Evolutionary conservation across 495 filamentous ascomycete genomes (phyloP).

Genomic region (Platismatia glauca): DNA sequence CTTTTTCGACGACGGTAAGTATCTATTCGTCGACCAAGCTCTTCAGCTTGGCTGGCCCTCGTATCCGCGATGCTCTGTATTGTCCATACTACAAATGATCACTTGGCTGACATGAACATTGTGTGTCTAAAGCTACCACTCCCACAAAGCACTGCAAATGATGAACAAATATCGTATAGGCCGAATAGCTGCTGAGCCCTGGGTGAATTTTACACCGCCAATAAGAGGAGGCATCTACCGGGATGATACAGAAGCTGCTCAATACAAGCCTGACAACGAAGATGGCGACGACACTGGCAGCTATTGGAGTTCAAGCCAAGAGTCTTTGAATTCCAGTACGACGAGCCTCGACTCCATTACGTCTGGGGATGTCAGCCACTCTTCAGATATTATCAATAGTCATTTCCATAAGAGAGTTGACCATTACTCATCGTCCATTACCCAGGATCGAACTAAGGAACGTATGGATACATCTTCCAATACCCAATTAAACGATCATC

Average conservation of each 20-base stretch:
- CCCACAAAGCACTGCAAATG: constrained; percentile 18
- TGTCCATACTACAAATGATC: no score
- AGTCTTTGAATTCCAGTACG: constrained; percentile 9
- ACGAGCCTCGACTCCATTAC: constrained; percentile 3
- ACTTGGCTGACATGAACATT: background rate
- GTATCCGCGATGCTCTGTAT: background rate
- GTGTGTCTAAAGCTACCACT: constrained; percentile 25
- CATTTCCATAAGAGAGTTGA: background rate
- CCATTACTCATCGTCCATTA: background rate
- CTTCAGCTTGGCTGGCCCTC: background rate
- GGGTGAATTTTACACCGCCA: constrained; percentile 29
- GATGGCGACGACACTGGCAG: constrained; percentile 20
- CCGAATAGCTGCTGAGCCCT: constrained; percentile 21
- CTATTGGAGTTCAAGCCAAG: constrained; percentile 1
- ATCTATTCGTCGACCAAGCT: background rate
- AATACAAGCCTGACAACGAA: constrained; percentile 12
- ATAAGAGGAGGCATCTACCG: constrained; percentile 25
- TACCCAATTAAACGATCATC: background rate
- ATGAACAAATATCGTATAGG: constrained; percentile 30
- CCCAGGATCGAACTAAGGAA: background rate
- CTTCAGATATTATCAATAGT: background rate
- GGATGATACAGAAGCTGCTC: constrained; percentile 10
- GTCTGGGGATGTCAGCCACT: background rate
- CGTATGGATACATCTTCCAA: background rate
- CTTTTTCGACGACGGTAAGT: constrained; percentile 18